Evolutionary conservation across 805 yeast genomes (phyloP).

Genomic region (Hanseniaspora jakobsenii): DNA sequence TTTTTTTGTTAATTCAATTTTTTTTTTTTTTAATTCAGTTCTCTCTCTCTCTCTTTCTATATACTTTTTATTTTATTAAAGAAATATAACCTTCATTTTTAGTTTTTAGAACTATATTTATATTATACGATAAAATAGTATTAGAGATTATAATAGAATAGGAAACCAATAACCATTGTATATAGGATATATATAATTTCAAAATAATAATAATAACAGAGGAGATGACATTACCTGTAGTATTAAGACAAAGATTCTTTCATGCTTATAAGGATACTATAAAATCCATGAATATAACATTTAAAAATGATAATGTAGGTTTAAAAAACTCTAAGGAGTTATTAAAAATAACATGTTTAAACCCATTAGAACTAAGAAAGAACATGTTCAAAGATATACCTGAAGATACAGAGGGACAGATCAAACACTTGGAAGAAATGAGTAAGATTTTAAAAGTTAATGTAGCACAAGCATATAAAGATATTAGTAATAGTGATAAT

Average conservation of each 20-base stretch:
- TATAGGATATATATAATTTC: no score
- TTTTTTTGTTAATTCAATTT: no score
- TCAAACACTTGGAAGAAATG: constrained; percentile 55
- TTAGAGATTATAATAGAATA: no score
- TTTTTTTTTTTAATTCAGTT: no score
- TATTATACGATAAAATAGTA: no score
- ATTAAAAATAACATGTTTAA: constrained; percentile 39
- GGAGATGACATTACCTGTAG: constrained; percentile 7
- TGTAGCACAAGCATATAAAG: constrained; percentile 50
- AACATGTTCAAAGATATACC: constrained; percentile 30
- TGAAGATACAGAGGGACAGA: constrained; percentile 40
- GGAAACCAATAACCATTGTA: no score
- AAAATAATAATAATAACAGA: no score
- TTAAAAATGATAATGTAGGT: constrained; percentile 35
- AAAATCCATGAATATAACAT: constrained; percentile 54
- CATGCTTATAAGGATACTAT: constrained; percentile 55
- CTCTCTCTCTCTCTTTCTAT: no score
- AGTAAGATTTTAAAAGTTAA: constrained; percentile 56
- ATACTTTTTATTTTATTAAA: no score
- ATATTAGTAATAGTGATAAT: no score
- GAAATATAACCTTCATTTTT: no score
- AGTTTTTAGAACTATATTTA: no score
- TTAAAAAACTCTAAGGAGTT: constrained; percentile 48
- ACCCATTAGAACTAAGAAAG: constrained; percentile 18
- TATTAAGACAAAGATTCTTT: constrained; percentile 24